Evolutionary conservation across 768 basidiomycete species (phyloP).

Genomic region (Trametes meyenii): DNA sequence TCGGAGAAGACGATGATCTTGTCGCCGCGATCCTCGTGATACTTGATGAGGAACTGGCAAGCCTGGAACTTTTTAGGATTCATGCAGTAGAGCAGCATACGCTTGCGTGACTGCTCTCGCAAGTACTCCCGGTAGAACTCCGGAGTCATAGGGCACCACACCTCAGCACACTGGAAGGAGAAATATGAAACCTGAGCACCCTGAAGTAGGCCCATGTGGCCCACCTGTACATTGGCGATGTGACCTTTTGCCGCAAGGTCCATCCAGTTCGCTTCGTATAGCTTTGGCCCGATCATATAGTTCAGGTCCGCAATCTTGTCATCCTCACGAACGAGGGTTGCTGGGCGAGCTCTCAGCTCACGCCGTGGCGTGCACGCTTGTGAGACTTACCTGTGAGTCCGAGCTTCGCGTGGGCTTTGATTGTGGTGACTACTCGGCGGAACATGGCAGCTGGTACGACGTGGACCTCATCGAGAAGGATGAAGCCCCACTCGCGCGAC

Average conservation of each 20-base stretch:
- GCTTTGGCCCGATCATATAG: slow-evolving; percentile 98
- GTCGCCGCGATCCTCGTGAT: slow-evolving; percentile 96
- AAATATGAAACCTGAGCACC: not conserved
- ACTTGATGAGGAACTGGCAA: slow-evolving; percentile 97
- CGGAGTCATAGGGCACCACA: slow-evolving; percentile 99
- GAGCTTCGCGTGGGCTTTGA: slow-evolving; percentile 98
- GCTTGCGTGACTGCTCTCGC: slow-evolving; percentile 87
- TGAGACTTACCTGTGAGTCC: slow-evolving; percentile 81
- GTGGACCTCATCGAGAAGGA: slow-evolving; percentile 96
- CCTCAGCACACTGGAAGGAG: slow-evolving; percentile 84
- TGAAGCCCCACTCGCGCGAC: slow-evolving; percentile 99
- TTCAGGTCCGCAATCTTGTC: slow-evolving; percentile 99
- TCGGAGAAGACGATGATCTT: slow-evolving; percentile 99
- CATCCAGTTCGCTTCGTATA: slow-evolving; percentile 99
- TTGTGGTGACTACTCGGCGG: slow-evolving; percentile 94
- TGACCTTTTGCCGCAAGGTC: slow-evolving; percentile 99
- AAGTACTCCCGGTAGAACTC: slow-evolving; percentile 99
- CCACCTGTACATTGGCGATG: slow-evolving; percentile 98
- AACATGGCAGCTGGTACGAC: slow-evolving; percentile 99
- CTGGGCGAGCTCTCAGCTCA: slow-evolving; percentile 42
- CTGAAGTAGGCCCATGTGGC: slow-evolving; percentile 22
- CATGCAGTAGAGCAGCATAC: slow-evolving; percentile 98
- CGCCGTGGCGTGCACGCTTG: not conserved
- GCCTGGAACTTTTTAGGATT: slow-evolving; percentile 99
- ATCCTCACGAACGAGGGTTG: slow-evolving; percentile 97